phyloP scores from a whole-genome alignment of 495 filamentous ascomycete genomes.

The Xylaria castorea region DNA sequence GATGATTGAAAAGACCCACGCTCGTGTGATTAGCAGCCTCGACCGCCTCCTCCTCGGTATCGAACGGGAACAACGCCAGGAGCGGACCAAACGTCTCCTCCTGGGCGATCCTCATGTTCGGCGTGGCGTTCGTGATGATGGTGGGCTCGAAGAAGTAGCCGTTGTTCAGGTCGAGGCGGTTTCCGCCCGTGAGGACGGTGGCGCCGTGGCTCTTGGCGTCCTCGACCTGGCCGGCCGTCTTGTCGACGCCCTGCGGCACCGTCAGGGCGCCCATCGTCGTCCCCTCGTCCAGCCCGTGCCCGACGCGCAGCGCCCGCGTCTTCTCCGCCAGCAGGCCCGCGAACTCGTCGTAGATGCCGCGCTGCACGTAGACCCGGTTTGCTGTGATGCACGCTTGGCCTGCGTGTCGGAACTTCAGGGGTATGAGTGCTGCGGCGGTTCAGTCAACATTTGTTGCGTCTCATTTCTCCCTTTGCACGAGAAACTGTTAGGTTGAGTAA shows the following conservation, averaged over 20 bases:
- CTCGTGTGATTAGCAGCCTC: constrained; percentile 68
- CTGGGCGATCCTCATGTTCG: constrained; percentile 67
- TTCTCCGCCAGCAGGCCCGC: constrained; percentile 60
- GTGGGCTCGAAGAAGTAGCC: constrained; percentile 81
- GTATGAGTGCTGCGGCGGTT: constrained; percentile 52
- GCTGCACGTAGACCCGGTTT: constrained; percentile 74
- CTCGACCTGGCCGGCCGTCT: constrained; percentile 65
- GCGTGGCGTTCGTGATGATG: constrained; percentile 66
- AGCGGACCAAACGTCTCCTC: constrained; percentile 78
- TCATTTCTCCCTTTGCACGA: neutral
- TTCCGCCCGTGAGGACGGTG: constrained; percentile 64
- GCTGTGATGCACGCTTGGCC: constrained; percentile 79
- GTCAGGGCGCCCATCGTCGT: constrained; percentile 75
- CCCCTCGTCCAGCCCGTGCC: constrained; percentile 63
- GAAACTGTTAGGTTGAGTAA: too few relatives aligned
- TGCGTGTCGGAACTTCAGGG: constrained; percentile 70
- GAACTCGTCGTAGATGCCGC: constrained; percentile 61
- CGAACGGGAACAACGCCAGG: constrained; percentile 70
- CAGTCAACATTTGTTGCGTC: neutral
- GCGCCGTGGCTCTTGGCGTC: constrained; percentile 69
- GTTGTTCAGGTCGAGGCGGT: constrained; percentile 37
- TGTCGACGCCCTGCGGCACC: constrained; percentile 67
- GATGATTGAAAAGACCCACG: constrained; percentile 24
- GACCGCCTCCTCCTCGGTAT: constrained; percentile 73
- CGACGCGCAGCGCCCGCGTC: constrained; percentile 64